These are phyloP conservation scores for Lepidium sativum DNA, from an alignment of 345 rosid species.

Conservation along the genomic window DNA sequence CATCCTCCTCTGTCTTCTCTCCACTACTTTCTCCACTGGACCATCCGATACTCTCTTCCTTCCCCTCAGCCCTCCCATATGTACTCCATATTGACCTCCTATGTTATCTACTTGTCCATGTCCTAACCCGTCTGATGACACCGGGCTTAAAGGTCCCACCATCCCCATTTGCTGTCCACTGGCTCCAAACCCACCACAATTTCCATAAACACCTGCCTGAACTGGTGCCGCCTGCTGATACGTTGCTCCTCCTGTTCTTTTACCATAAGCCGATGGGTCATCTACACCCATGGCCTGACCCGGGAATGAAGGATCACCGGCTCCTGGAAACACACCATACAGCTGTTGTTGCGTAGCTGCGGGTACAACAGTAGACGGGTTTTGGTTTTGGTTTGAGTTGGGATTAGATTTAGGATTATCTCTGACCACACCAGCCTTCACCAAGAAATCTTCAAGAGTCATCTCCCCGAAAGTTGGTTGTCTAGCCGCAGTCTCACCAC, in stretches of 20 bases:
- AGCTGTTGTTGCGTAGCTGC: conserved; percentile 31
- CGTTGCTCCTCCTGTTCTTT: conserved; percentile 32
- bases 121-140: conserved; percentile 47
- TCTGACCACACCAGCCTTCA: conserved; percentile 80
- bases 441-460: conserved; percentile 83
- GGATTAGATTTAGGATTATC: conserved; percentile 25
- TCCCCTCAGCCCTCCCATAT: conserved; percentile 44
- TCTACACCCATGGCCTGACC: conserved; percentile 14
- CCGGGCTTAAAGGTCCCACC: conserved; percentile 50
- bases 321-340: conserved; percentile 33
- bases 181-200: conserved; percentile 35
- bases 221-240: conserved; percentile 18
- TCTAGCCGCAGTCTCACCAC: conserved; percentile 31
- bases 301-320: conserved; percentile 20
- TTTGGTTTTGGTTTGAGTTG: neutral
- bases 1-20: conserved; percentile 89
- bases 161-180: conserved; percentile 36
- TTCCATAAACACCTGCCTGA: conserved; percentile 31
- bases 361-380: conserved; percentile 12
- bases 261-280: conserved; percentile 35
- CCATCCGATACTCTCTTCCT: conserved; percentile 64
- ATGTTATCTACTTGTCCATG: conserved; percentile 34
- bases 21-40: conserved; percentile 82
- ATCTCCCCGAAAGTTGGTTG: conserved; percentile 80
- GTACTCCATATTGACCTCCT: conserved; percentile 51